Percentiles rank a stretch among this genome's conserved stretches.
Conservation (phyloP, 2,329 filamentous ascomycete species). For the Stemphylium lycopersici region DNA sequence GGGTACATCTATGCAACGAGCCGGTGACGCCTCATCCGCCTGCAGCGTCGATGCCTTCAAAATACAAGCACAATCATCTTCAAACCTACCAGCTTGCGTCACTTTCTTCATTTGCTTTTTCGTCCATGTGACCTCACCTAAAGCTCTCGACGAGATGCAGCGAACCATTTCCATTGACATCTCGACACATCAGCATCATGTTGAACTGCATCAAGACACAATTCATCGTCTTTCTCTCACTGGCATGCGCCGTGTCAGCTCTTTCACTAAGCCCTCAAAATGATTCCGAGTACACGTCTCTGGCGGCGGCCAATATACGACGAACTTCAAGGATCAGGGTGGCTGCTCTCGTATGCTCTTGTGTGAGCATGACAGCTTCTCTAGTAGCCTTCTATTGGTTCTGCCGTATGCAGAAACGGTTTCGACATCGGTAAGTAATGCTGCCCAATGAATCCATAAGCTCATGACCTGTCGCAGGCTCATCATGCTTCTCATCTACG, state of each 20-base stretch:
- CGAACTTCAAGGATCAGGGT: slow-evolving; percentile 42
- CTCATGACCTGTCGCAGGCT: slow-evolving; percentile 56
- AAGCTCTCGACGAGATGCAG: background rate
- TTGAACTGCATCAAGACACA: background rate
- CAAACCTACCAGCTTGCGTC: background rate
- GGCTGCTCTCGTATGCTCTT: slow-evolving; percentile 43
- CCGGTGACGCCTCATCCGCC: slow-evolving; percentile 27
- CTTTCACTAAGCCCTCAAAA: background rate
- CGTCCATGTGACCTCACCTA: background rate
- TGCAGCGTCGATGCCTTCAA: slow-evolving; percentile 18
- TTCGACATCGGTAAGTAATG: slow-evolving; percentile 70
- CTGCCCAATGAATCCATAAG: background rate
- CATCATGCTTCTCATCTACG: slow-evolving; percentile 74
- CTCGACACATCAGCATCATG: background rate
- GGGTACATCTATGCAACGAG: slow-evolving; percentile 16
- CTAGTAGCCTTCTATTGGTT: slow-evolving; percentile 73
- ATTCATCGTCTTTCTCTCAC: background rate
- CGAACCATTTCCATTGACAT: background rate
- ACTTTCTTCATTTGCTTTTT: slow-evolving; percentile 1
- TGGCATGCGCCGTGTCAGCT: background rate
- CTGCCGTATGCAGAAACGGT: slow-evolving; percentile 72
- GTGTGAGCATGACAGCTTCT: slow-evolving; percentile 63
- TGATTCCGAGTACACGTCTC: slow-evolving; percentile 10
- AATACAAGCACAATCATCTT: background rate
- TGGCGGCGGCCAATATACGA: slow-evolving; percentile 2